These are phyloP conservation scores for Malus sieversii DNA, from an alignment of 306 rosid species.

Conservation along the genomic window DNA sequence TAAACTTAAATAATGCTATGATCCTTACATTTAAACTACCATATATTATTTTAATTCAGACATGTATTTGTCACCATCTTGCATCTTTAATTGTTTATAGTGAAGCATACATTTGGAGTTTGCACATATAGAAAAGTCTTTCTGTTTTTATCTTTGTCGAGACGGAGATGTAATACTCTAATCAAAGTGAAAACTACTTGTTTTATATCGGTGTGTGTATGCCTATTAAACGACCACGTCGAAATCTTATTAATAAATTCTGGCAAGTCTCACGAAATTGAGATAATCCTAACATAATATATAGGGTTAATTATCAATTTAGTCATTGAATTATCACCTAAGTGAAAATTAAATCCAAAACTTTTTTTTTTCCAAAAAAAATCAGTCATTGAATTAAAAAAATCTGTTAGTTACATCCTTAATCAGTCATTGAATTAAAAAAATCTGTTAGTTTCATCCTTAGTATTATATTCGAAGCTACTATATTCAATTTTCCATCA, in stretches of 20 bases:
- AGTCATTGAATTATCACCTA: too few species aligned
- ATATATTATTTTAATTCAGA: not conserved
- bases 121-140: not conserved
- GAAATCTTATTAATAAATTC: not conserved
- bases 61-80: not conserved
- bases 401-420: too few species aligned
- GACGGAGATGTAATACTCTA: not conserved
- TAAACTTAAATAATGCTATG: conserved; percentile 5
- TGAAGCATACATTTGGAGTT: not conserved
- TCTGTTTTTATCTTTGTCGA: not conserved
- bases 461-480: too few species aligned
- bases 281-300: not conserved
- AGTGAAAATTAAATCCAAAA: too few species aligned
- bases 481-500: too few species aligned
- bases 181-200: not conserved
- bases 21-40: conserved; percentile 31
- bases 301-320: too few species aligned
- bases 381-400: too few species aligned
- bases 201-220: not conserved
- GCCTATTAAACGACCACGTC: not conserved
- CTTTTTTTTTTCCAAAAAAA: too few species aligned
- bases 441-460: too few species aligned
- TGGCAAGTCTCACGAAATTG: not conserved
- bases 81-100: not conserved
- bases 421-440: too few species aligned